Base-by-base conservation (phyloP, 2,329 filamentous ascomycete species). In the Paradendryphiella salina region DNA sequence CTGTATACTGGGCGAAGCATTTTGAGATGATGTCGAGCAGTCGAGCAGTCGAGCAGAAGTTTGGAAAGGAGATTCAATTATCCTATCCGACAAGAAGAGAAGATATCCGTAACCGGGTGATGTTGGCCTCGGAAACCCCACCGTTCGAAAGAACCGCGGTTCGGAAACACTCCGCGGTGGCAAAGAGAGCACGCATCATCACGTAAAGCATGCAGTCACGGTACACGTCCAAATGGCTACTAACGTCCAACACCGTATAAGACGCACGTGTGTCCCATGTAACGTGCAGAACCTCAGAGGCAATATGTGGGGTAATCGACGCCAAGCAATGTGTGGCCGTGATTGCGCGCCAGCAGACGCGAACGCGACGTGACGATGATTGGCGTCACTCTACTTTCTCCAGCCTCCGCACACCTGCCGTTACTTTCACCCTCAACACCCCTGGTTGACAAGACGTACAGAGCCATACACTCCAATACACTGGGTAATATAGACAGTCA, bases 1-100 rank as follows among this genome's bases (percentile, higher is more conserved):
- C 65, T 70, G 55, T 61, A 69, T 26, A 76, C 52, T 33, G 75
- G 70, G 65, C 73, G 76, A 61, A 78, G 75, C 78, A 80, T 80
- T 9, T 35, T 65, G 50, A 34, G 14, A 20, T 33, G 17, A 37
- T 37, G 14, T 26, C 26, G 21, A n/a, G 33, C 10, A 33, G 31
- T 26, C 26, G 21, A n/a, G 33, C 10, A 33, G 31, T 34, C 40
- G 18, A 32, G 17, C 17, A 48, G 23, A 17, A 8, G 28, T 6
- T 28, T 13, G 17, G 33, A 36, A 42, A 48, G 34, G 29, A 52
- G 26, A n/a, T 23, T 32, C 18, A 29, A 29, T 21, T 38, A 18
- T 55, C 26, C 40, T 47, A 46, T 34, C 14, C 26, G 29, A 21
- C 9, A 34, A 39, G 17, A 33, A 28, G 35, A 36, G 14, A 46